A percentile compares a stretch with the other conserved stretches of the same genome.
phyloP scores from a whole-genome alignment of 352 stramenopile genomes.

The Pythium aristosporum region DNA sequence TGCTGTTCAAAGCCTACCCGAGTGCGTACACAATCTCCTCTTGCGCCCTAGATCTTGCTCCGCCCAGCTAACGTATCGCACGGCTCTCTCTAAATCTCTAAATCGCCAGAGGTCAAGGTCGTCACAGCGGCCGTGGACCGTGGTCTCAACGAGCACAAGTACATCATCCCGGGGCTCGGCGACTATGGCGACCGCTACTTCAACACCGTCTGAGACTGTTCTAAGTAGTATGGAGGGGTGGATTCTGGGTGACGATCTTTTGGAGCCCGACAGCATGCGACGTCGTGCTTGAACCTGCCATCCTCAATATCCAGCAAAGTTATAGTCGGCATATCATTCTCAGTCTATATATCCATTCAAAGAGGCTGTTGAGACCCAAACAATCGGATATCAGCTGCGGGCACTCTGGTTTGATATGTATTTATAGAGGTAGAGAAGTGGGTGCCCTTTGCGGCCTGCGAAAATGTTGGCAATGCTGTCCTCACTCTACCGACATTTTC shows the following conservation, averaged over 20 bases:
- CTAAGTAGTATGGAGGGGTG: too few relatives aligned
- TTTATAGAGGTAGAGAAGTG: not conserved
- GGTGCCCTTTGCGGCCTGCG: not conserved
- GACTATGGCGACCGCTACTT: constrained; percentile 96
- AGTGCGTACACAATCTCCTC: constrained; percentile 26
- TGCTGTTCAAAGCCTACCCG: constrained; percentile 73
- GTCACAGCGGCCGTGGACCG: constrained; percentile 81
- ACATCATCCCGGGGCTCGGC: constrained; percentile 95
- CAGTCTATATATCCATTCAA: not conserved
- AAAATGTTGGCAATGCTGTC: not conserved
- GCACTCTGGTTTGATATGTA: constrained; percentile 8
- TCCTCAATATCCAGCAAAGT: not conserved
- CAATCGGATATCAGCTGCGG: not conserved
- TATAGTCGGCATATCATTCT: not conserved
- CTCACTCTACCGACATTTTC: not conserved
- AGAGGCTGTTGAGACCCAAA: not conserved
- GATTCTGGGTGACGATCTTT: too few relatives aligned
- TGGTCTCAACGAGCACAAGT: constrained; percentile 94
- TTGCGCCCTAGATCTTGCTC: not conserved
- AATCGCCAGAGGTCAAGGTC: constrained; percentile 57
- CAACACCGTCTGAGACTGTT: constrained; percentile 42
- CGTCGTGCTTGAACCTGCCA: too few relatives aligned
- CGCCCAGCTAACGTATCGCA: not conserved
- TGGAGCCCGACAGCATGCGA: too few relatives aligned
- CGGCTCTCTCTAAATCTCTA: too few relatives aligned